Evolutionary conservation across 306 rosid species (phyloP).

Genomic region (Rosa persica): DNA sequence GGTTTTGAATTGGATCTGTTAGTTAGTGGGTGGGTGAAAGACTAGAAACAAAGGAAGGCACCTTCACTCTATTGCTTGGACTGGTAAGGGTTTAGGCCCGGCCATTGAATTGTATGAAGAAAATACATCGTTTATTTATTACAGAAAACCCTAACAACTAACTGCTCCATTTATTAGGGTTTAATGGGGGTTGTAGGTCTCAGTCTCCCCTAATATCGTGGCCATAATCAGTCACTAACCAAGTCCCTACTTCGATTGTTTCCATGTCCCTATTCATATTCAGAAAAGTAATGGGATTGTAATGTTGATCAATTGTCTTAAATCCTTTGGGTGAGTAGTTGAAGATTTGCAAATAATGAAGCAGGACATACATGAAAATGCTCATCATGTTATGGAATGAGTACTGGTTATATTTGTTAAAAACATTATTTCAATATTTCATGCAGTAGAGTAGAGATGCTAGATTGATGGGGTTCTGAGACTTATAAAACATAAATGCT

Average conservation of each 20-base stretch:
- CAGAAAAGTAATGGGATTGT: not conserved
- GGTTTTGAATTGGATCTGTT: not conserved
- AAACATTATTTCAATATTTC: not conserved
- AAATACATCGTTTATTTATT: not conserved
- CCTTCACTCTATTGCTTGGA: not conserved
- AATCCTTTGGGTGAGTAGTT: not conserved
- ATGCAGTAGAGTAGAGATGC: not conserved
- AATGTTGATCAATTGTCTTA: not conserved
- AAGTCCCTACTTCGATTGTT: not conserved
- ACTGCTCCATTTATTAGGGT: conserved; percentile 46
- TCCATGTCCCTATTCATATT: not conserved
- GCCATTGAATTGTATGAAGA: not conserved
- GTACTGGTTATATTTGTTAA: not conserved
- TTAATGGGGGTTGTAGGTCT: conserved; percentile 33
- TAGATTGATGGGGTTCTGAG: not conserved
- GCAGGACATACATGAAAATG: not conserved
- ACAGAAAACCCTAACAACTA: conserved; percentile 39
- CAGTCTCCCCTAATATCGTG: conserved; percentile 9
- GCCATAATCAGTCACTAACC: not conserved
- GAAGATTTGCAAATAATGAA: not conserved
- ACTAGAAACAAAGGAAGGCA: not conserved
- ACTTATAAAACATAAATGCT: no score
- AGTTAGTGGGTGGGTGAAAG: not conserved
- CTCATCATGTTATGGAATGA: not conserved
- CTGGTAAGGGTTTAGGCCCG: not conserved